Base-by-base conservation (phyloP, 2,329 filamentous ascomycete genomes). In the Cladorrhinum sp. region DNA sequence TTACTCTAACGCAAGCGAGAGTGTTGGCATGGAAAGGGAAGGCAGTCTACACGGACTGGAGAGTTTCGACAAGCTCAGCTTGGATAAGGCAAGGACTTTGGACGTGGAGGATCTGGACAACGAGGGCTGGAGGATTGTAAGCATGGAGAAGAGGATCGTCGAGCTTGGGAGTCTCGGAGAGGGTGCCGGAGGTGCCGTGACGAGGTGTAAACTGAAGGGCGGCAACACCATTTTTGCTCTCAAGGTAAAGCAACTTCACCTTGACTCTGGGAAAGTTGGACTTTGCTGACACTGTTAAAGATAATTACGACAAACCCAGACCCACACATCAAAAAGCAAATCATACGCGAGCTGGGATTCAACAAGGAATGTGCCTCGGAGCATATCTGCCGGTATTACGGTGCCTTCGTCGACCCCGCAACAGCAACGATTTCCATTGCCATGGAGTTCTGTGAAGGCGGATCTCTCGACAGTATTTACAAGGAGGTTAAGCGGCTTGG, bases 381-480 rank as follows among this genome's bases (percentile, higher is more conserved):
- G 62, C 92, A 98, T 74, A 99, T 99, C 70, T 99, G 95, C 77
- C 87, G 90, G 65, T 99, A 99, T 77, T 99, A 97, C 71, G 95
- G 95, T 65, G 94, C 94, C 46, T 99, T 98, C 73, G 91, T 96
- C 73, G 94, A 99, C 73, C 90, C 95, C 61, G 89, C 92, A n/a
- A 96, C 92, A 9, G 92, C 93, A 55, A 98, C 94, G 53, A 98
- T 99, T 67, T 96, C 92, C 53, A 99, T 99, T 72, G 93, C 92
- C 60, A 99, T 99, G 95, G 95, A 99, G 74, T 98, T 96, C 71
- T 99, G 95, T 73, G 95, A 98, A 76, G 95, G 95, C 61, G 95
- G 95, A 57, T 96, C 92, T 52, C 83, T 99, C 20, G 93, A 99
- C 78, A 95, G 91, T 73, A 95, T 99, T 66, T 99, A 99, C 80